These are phyloP conservation scores for Allantophomopsis lycopodina DNA, from an alignment of 2,329 filamentous ascomycete species.

Conservation along the genomic window DNA sequence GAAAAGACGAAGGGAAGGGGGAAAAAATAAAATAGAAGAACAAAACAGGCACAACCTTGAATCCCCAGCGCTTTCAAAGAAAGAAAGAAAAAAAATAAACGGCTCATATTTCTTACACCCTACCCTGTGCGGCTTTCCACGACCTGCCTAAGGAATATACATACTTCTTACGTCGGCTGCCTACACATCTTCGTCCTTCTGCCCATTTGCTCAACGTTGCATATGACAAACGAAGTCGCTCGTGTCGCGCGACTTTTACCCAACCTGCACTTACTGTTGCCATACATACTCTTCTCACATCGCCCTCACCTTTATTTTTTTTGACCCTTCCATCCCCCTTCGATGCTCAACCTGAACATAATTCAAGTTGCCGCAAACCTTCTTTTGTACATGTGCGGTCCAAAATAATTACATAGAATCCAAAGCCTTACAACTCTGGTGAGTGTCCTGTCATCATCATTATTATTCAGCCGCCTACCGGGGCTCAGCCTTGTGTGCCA, in stretches of 20 bases:
- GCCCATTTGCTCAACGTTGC: conserved; percentile 14
- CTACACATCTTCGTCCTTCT: conserved; percentile 12
- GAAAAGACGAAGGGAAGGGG: too few species aligned
- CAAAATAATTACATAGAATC: conserved; percentile 8
- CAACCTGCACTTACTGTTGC: conserved; percentile 6
- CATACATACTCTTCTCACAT: conserved; percentile 9
- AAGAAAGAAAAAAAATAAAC: conserved; percentile 1
- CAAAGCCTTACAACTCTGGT: conserved; percentile 10
- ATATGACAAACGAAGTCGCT: conserved; percentile 20
- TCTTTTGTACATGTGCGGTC: conserved; percentile 20
- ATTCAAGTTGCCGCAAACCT: conserved; percentile 8
- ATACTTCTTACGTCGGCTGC: conserved; percentile 10
- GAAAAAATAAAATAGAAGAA: too few species aligned
- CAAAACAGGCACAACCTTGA: neutral
- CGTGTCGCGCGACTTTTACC: conserved; percentile 16
- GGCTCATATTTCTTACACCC: too few species aligned
- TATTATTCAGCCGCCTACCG: conserved; percentile 9
- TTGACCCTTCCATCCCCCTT: conserved; percentile 12
- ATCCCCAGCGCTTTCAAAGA: neutral
- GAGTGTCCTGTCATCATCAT: conserved; percentile 11
- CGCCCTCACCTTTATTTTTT: conserved; percentile 11
- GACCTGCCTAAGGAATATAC: too few species aligned
- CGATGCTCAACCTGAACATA: conserved; percentile 15
- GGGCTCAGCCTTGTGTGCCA: too few species aligned
- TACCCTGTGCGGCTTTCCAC: too few species aligned